phyloP scores from a whole-genome alignment of 75 land plant species.

The Ceratopteris richardii region DNA sequence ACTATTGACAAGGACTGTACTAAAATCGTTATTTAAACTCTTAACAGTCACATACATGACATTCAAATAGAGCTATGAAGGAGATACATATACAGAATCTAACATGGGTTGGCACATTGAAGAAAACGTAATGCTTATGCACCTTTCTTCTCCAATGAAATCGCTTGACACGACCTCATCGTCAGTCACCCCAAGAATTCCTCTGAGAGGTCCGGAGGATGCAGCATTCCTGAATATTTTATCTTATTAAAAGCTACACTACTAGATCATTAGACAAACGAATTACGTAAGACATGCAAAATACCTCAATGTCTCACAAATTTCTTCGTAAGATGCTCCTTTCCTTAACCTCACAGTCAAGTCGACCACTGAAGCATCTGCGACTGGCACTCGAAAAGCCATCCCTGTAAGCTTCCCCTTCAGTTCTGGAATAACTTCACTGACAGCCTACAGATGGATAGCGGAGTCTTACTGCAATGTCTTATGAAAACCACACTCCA shows the following conservation, averaged over 20 bases:
- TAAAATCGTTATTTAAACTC: too few relatives aligned
- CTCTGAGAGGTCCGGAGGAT: constrained; percentile 72
- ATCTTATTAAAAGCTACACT: too few relatives aligned
- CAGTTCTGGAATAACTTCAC: constrained; percentile 62
- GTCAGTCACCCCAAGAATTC: constrained; percentile 79
- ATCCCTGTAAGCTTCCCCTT: constrained; percentile 81
- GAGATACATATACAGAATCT: too few relatives aligned
- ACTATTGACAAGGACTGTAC: too few relatives aligned
- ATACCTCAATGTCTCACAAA: constrained; percentile 64
- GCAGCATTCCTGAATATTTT: constrained; percentile 42
- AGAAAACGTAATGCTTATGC: too few relatives aligned
- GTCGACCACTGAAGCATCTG: constrained; percentile 84
- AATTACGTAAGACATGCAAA: neutral
- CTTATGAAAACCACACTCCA: too few relatives aligned
- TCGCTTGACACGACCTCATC: constrained; percentile 90
- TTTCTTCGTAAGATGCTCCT: constrained; percentile 49
- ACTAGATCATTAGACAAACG: neutral
- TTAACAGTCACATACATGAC: too few relatives aligned
- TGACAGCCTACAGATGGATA: constrained; percentile 66
- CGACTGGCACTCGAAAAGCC: constrained; percentile 83
- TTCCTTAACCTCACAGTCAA: constrained; percentile 71
- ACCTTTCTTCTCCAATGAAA: constrained; percentile 78
- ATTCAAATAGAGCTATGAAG: too few relatives aligned
- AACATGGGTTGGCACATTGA: too few relatives aligned
- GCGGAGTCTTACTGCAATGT: too few relatives aligned